phyloP scores from a whole-genome alignment of 139 green algal genomes.

The Edaphochlamys debaryana region DNA sequence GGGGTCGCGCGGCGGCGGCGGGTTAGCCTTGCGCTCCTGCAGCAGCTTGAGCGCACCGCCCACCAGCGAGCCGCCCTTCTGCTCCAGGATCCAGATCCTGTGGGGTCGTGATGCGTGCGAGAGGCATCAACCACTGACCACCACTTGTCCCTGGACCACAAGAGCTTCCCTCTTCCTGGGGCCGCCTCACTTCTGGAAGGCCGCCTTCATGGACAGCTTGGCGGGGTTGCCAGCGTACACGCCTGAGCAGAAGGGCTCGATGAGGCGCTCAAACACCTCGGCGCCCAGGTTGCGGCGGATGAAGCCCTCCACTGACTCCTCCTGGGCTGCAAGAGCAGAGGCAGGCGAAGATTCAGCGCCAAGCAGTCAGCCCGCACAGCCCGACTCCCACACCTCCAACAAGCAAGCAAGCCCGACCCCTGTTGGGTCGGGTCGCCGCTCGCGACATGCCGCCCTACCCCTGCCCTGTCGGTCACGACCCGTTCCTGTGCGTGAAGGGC shows the following conservation, averaged over 20 bases:
- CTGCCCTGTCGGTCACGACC: no score
- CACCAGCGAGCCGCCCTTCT: slow-evolving; percentile 91
- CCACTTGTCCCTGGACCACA: no score
- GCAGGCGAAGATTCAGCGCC: no score
- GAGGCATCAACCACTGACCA: no score
- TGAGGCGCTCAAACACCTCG: slow-evolving; percentile 96
- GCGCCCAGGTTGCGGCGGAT: slow-evolving; percentile 94
- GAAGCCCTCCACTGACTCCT: slow-evolving; percentile 98
- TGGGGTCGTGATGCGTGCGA: no score
- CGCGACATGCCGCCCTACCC: no score
- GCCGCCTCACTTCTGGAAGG: slow-evolving; percentile 87
- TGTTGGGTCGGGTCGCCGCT: no score
- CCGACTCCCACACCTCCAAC: neutral
- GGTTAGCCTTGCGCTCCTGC: slow-evolving; percentile 70
- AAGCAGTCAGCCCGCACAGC: no score
- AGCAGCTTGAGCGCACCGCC: slow-evolving; percentile 90
- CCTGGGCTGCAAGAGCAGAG: slow-evolving; percentile 61
- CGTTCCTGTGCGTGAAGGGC: no score
- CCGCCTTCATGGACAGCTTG: slow-evolving; percentile 98
- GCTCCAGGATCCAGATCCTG: slow-evolving; percentile 91
- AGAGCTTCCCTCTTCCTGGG: no score
- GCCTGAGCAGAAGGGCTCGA: slow-evolving; percentile 99
- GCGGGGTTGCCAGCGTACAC: slow-evolving; percentile 97
- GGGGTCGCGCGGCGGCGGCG: slow-evolving; percentile 82
- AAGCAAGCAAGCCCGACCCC: no score